These are phyloP conservation scores for Colletotrichum musae DNA, from an alignment of 2,329 filamentous ascomycete species.

Conservation along the genomic window DNA sequence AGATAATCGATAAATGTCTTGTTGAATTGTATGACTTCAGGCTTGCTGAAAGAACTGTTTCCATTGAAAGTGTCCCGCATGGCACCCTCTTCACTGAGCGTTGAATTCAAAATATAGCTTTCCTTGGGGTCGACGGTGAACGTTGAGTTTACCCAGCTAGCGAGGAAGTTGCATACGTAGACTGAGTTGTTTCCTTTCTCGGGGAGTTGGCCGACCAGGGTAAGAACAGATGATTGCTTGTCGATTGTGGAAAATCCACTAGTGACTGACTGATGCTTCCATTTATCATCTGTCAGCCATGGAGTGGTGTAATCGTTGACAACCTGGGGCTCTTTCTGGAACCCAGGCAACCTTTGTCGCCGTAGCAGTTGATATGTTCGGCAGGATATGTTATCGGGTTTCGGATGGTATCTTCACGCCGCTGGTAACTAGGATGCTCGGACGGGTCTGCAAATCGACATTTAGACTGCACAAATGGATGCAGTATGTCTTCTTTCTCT, in stretches of 20 bases:
- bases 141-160: slow-evolving; percentile 12
- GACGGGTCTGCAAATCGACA: neutral
- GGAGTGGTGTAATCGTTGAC: too few relatives aligned
- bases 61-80: neutral
- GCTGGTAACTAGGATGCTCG: neutral
- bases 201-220: neutral
- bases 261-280: neutral
- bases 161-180: slow-evolving; percentile 9
- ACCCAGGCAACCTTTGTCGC: too few relatives aligned
- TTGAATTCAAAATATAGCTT: slow-evolving; percentile 1
- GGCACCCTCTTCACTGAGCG: neutral
- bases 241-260: neutral
- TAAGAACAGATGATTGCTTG: neutral
- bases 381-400: too few relatives aligned
- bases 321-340: too few relatives aligned
- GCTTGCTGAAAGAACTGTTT: too few relatives aligned
- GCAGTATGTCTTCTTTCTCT: slow-evolving; percentile 1
- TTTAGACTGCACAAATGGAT: slow-evolving; percentile 26
- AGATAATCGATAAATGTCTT: neutral
- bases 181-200: neutral
- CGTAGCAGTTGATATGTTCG: too few relatives aligned
- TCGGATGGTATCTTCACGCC: too few relatives aligned
- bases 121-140: slow-evolving; percentile 8
- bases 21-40: neutral
- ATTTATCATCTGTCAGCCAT: too few relatives aligned